A percentile compares a stretch with the other conserved stretches of the same genome.
These are phyloP conservation scores for Cucurbitaria berberidis DNA, from an alignment of 2,329 filamentous ascomycete genomes.

Conservation along the genomic window DNA sequence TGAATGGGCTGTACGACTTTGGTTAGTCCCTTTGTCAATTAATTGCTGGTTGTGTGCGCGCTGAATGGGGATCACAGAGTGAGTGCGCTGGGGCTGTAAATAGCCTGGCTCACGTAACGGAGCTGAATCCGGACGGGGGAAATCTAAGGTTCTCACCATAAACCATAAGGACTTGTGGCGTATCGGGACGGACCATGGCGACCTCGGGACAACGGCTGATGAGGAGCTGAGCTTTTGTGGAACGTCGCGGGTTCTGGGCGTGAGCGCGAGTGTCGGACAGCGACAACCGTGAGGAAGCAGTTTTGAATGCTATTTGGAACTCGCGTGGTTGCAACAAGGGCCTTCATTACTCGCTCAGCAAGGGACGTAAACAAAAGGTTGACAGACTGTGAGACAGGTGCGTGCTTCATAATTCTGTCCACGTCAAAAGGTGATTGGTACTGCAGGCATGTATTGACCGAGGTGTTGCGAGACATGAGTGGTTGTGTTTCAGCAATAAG, in stretches of 20 bases:
- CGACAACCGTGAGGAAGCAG: background rate
- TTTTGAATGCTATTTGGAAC: background rate
- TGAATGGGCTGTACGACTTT: background rate
- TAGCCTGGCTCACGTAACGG: conserved; percentile 2
- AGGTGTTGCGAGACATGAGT: conserved; percentile 5
- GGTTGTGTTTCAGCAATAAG: background rate
- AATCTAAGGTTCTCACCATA: background rate
- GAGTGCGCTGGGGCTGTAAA: background rate
- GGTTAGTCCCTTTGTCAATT: background rate
- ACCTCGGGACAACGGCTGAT: background rate
- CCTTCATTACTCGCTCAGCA: too few relatives aligned
- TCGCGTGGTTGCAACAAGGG: background rate
- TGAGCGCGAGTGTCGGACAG: background rate
- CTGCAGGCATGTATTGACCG: background rate
- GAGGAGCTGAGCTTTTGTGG: background rate
- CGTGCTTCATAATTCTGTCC: background rate
- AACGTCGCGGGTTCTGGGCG: background rate
- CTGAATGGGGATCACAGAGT: background rate
- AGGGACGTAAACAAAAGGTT: too few relatives aligned
- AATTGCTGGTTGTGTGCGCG: background rate
- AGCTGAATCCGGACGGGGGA: background rate
- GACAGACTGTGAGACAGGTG: background rate
- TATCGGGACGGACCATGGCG: conserved; percentile 1
- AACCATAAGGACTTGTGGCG: background rate
- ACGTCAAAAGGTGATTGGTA: background rate